phyloP scores from a whole-genome alignment of 108 stramenopile species.

The Nannochloropsis oceanica region DNA sequence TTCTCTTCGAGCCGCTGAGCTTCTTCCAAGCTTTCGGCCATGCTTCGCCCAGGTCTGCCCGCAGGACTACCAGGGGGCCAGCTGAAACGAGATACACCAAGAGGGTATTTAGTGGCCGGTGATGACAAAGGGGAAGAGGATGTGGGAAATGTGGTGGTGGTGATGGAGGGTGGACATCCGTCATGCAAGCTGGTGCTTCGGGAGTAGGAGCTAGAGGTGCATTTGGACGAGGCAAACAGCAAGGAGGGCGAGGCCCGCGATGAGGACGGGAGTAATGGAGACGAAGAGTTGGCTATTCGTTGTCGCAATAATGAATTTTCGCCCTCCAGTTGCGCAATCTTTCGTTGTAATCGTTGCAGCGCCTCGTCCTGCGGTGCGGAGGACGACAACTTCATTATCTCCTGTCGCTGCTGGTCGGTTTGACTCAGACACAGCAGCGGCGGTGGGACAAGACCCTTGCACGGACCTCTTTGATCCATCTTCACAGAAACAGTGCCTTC shows the following conservation, averaged over 20 bases:
- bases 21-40: not conserved
- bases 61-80: not conserved
- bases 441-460: not conserved
- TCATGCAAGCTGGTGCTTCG: not conserved
- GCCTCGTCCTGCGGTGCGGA: not conserved
- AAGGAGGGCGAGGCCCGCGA: not conserved
- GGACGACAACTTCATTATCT: not conserved
- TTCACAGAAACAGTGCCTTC: not conserved
- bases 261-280: not conserved
- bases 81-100: not conserved
- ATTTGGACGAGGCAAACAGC: not conserved
- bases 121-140: not conserved
- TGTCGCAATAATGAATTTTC: not conserved
- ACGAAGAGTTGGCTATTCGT: not conserved
- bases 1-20: not conserved
- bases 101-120: not conserved
- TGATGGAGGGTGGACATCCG: not conserved
- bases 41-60: not conserved
- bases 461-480: not conserved
- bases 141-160: not conserved
- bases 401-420: not conserved
- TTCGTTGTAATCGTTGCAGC: not conserved
- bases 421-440: not conserved
- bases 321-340: not conserved
- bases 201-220: not conserved